These are phyloP conservation scores for Candida verbasci DNA, from an alignment of 805 yeast species.

Conservation along the genomic window DNA sequence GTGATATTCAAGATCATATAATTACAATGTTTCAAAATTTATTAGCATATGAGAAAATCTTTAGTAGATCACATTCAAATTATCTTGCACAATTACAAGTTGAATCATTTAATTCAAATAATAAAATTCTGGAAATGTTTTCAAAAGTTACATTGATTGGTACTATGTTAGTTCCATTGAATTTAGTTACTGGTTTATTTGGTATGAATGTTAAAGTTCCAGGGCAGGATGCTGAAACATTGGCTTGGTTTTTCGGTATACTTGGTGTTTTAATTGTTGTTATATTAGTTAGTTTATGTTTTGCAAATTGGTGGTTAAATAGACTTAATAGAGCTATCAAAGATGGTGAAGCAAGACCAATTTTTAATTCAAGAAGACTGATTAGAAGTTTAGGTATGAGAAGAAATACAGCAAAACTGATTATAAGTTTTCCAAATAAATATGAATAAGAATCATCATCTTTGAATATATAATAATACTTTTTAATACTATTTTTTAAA, in stretches of 20 bases:
- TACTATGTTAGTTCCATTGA: conserved; percentile 85
- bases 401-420: conserved; percentile 29
- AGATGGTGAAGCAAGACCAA: conserved; percentile 9
- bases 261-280: conserved; percentile 23
- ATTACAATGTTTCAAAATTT: conserved; percentile 93
- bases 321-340: conserved; percentile 8
- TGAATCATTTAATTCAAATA: conserved; percentile 81
- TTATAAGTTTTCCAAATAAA: conserved; percentile 36
- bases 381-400: conserved; percentile 24
- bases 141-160: conserved; percentile 89
- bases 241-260: conserved; percentile 28
- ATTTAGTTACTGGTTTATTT: conserved; percentile 84
- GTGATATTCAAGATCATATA: conserved; percentile 96
- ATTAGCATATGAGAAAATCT: conserved; percentile 86
- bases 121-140: conserved; percentile 79
- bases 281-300: conserved; percentile 12
- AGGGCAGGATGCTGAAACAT: conserved; percentile 45
- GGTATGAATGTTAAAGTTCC: conserved; percentile 95
- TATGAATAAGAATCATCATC: conserved; percentile 18
- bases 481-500: too few species aligned
- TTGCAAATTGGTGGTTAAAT: conserved; percentile 20
- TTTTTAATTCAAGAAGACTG: conserved; percentile 16
- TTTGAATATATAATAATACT: too few species aligned
- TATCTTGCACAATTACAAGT: conserved; percentile 93
- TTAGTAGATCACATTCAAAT: conserved; percentile 86